Base-by-base conservation (phyloP, 139 green algal genomes). In the Penium margaritaceum region DNA sequence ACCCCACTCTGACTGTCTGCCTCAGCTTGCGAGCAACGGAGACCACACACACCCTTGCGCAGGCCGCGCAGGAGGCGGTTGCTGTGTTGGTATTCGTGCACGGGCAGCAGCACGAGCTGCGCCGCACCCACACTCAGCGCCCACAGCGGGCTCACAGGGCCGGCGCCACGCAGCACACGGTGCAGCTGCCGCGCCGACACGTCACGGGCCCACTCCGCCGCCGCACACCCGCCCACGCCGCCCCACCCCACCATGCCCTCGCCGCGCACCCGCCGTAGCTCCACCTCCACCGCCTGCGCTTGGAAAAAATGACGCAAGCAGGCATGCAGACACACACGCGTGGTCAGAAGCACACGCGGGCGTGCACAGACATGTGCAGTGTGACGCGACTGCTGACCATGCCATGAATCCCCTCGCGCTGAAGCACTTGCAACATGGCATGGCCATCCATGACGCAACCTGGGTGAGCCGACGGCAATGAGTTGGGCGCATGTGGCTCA, bases 91-190 rank as follows among this genome's bases (percentile, higher is more conserved):
- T 66, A 66, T 29, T 66, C 32, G 6, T 66, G 32, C 14, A 39
- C 58, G 24, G 58, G 58, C 32, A 66, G 58, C 32, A 38, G 32
- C 32, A 66, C 58, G 5, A 66, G 58, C 58, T 38, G 32, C n/a
- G 32, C 58, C 14, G 32, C 58, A n/a, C 58, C 58, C n/a, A n/a
- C n/a, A n/a, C n/a, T n/a, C 15, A 66, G 58, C 1, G 58, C 58
- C 32, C 33, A 66, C 58, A 66, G 58, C 19, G 63, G 63, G 12
- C 63, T 51, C 19, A 70, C 32, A 36, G 63, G 35, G 7, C 27
- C 35, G 2, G 32, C 63, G 15, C 30, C 63, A 19, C 35, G 33
- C 35, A 70, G 33, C n/a, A 70, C 24, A 7, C 32, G 27, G 34
- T 70, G 34, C 63, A 70, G 27, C 63, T 70, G 63, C 21, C 12